These are phyloP conservation scores for Mucor racemosus DNA, from an alignment of 371 early-diverging fungal genomes.

Conservation along the genomic window DNA sequence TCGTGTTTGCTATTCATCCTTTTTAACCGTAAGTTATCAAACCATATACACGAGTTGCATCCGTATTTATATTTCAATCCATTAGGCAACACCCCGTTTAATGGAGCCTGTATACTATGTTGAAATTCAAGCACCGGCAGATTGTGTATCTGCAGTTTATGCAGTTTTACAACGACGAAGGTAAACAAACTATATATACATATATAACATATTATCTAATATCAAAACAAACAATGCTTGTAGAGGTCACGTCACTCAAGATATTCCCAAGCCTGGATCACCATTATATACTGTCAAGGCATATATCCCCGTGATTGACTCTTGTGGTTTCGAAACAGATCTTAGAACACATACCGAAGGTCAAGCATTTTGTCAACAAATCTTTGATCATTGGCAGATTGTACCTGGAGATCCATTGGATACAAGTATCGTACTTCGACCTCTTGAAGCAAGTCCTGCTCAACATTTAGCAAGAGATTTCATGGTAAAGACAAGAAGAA, in stretches of 20 bases:
- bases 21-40: conserved; percentile 74
- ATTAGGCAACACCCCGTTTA: conserved; percentile 89
- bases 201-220: not conserved
- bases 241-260: conserved; percentile 96
- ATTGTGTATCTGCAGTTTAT: conserved; percentile 94
- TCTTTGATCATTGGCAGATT: conserved; percentile 97
- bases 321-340: conserved; percentile 97
- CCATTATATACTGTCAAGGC: conserved; percentile 95
- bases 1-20: conserved; percentile 96
- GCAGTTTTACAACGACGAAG: conserved; percentile 91
- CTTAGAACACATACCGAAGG: conserved; percentile 95
- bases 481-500: conserved; percentile 96
- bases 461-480: conserved; percentile 95
- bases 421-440: conserved; percentile 81
- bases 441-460: conserved; percentile 88
- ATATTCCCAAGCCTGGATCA: conserved; percentile 94
- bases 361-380: conserved; percentile 93
- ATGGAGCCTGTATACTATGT: conserved; percentile 97
- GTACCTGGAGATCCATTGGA: conserved; percentile 98
- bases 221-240: conserved; percentile 10
- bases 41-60: not conserved
- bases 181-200: conserved; percentile 31
- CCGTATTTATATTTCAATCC: not conserved
- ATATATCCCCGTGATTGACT: conserved; percentile 93
- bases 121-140: conserved; percentile 96